Percentiles rank a stretch among this genome's conserved stretches.
phyloP scores from a whole-genome alignment of 176 grass and related monocot genomes.

The Eragrostis curvula region DNA sequence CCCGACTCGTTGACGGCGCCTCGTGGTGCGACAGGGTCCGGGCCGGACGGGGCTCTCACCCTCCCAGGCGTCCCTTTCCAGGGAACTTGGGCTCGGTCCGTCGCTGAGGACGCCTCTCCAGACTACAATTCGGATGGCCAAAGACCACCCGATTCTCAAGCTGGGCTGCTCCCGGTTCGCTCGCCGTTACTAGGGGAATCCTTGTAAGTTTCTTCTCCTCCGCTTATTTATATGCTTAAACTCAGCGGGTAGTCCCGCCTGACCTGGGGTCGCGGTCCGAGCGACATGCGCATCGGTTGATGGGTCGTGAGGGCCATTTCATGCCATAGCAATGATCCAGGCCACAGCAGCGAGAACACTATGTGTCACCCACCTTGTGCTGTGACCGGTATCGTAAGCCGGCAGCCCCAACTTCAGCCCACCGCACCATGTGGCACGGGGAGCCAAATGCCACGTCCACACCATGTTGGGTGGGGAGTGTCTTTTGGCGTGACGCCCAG shows the following conservation, averaged over 20 bases:
- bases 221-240: too few species aligned
- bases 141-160: neutral
- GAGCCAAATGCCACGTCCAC: neutral
- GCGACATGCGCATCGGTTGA: too few species aligned
- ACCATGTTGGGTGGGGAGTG: neutral
- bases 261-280: too few species aligned
- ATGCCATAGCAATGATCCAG: neutral
- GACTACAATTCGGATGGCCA: too few species aligned
- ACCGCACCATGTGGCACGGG: neutral
- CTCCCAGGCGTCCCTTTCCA: conserved; percentile 51
- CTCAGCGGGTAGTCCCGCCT: too few species aligned
- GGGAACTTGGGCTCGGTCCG: conserved; percentile 25
- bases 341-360: neutral
- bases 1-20: conserved; percentile 58
- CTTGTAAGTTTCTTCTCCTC: conserved; percentile 41
- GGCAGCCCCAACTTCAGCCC: neutral
- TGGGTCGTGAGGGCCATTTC: too few species aligned
- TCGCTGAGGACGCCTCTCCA: too few species aligned
- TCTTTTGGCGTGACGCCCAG: conserved; percentile 20
- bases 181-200: conserved; percentile 49
- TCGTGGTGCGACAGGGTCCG: conserved; percentile 58
- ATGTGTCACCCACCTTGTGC: neutral
- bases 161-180: conserved; percentile 39
- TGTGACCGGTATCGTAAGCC: neutral
- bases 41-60: conserved; percentile 64